These are phyloP conservation scores for Bryum argenteum DNA, from an alignment of 225 moss, liverwort and hornwort genomes.

Conservation along the genomic window DNA sequence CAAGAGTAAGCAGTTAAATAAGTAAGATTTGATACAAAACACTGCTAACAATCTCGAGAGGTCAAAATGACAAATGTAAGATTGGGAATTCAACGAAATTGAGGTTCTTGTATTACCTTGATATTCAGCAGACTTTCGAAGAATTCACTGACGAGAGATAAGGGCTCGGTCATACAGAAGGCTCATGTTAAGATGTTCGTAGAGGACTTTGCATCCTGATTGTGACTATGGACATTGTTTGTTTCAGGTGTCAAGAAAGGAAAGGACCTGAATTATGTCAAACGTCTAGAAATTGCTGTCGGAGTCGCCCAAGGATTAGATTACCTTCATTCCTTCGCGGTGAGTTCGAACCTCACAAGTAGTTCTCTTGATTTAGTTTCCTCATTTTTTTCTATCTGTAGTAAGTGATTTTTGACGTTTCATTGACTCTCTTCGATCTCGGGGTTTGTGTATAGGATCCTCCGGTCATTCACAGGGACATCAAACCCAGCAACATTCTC, in stretches of 20 bases:
- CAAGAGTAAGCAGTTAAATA: no score
- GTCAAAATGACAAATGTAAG: no score
- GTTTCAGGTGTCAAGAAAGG: slow-evolving; percentile 38
- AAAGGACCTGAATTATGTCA: slow-evolving; percentile 45
- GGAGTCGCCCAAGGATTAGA: slow-evolving; percentile 75
- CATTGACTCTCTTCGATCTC: background rate
- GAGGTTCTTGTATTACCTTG: background rate
- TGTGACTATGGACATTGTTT: slow-evolving; percentile 14
- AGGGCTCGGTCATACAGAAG: no score
- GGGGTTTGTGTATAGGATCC: slow-evolving; percentile 39
- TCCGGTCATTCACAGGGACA: slow-evolving; percentile 61
- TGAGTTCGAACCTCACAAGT: slow-evolving; percentile 15
- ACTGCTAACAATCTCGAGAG: no score
- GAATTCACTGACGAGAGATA: no score
- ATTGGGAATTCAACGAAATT: no score
- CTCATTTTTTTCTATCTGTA: no score
- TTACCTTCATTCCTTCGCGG: slow-evolving; percentile 78
- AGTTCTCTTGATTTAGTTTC: no score
- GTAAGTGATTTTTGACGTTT: no score
- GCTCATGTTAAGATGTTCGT: no score
- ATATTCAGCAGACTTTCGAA: background rate
- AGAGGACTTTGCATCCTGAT: background rate
- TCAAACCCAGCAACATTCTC: slow-evolving; percentile 62
- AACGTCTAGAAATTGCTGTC: slow-evolving; percentile 64
- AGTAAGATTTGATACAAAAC: no score